Evolutionary conservation across 768 basidiomycete species (phyloP), one percentile per base, ranked within the genome.

Genomic region (Gloeopeniophorella convolvens): DNA sequence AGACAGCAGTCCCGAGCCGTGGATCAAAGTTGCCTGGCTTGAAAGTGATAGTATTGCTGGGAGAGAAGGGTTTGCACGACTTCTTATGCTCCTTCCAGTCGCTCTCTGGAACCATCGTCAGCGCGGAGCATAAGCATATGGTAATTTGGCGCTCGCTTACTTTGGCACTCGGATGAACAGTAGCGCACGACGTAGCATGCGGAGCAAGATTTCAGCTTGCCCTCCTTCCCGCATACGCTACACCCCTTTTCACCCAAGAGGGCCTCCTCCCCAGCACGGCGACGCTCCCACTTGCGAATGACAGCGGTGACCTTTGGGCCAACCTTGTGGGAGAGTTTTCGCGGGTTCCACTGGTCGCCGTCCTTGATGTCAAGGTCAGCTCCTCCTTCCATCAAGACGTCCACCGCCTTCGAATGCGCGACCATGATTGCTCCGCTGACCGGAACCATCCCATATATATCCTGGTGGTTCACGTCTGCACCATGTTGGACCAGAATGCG

Each of bases 101-200:
- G 9, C 56, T 57, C 20, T 64, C 80, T 81, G 50, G 15, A n/a
- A 16, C 27, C 12, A 12, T 10, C n/a, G 16, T 45, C 16, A 15
- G 11, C 23, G 2, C 7, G 12, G 27, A 56, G 27, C 32, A 7
- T 23, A 18, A 20, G 5, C 26, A 4, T 15, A 13, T n/a, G 11
- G 13, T 32, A 11, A 31, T 33, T 27, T 40, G 15, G n/a, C 43
- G 0, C 16, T 64, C 76, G 3, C 57, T n/a, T n/a, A 78, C 80
- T 64, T 62, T 81, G 81, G 53, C 81, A 80, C 27, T 71, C 72
- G 1, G 63, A 55, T 5, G 77, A 78, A 48, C 80, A 82, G 53
- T 82, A 82, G n/a, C n/a, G n/a, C n/a, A n/a, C n/a, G n/a, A n/a
- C n/a, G n/a, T n/a, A n/a, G n/a, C n/a, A n/a, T n/a, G n/a, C n/a